Evolutionary conservation across 352 stramenopile species (phyloP).

Genomic region (Globisporangium irregulare): DNA sequence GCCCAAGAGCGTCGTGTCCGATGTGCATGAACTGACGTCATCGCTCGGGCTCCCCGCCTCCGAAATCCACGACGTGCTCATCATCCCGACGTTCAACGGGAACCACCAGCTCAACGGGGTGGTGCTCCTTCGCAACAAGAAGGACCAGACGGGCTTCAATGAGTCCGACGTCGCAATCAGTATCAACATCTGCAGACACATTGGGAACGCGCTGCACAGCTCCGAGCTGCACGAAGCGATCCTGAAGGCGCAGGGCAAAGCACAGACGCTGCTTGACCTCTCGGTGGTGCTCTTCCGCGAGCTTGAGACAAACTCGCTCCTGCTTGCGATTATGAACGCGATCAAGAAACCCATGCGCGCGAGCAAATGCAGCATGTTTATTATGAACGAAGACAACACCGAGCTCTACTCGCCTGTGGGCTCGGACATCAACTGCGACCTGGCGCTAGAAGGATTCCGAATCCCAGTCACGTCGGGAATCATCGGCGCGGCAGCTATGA

Average conservation of each 20-base stretch:
- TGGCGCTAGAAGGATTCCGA: conserved; percentile 42
- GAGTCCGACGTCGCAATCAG: conserved; percentile 59
- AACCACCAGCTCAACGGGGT: conserved; percentile 53
- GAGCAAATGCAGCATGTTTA: conserved; percentile 63
- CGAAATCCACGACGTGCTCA: conserved; percentile 42
- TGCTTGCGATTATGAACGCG: conserved; percentile 50
- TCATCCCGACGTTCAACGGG: conserved; percentile 46
- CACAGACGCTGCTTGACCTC: conserved; percentile 60
- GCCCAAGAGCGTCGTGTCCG: conserved; percentile 6
- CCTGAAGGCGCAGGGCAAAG: conserved; percentile 55
- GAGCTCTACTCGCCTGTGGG: conserved; percentile 55
- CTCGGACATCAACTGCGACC: conserved; percentile 40
- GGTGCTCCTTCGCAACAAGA: conserved; percentile 48
- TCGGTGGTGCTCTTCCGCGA: conserved; percentile 64
- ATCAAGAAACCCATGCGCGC: conserved; percentile 51
- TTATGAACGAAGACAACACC: conserved; percentile 52
- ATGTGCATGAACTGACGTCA: conserved; percentile 19
- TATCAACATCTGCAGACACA: conserved; percentile 46
- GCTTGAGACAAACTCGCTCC: conserved; percentile 52
- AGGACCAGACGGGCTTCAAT: conserved; percentile 31
- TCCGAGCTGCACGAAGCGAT: conserved; percentile 59
- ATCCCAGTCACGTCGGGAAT: conserved; percentile 53
- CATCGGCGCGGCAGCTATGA: conserved; percentile 57
- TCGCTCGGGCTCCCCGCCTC: conserved; percentile 11
- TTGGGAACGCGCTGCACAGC: conserved; percentile 51